A percentile compares a stretch with the other conserved stretches of the same genome.
Evolutionary conservation across 73 alveolate genomes (phyloP).

Genomic region (Stentor roeselii): DNA sequence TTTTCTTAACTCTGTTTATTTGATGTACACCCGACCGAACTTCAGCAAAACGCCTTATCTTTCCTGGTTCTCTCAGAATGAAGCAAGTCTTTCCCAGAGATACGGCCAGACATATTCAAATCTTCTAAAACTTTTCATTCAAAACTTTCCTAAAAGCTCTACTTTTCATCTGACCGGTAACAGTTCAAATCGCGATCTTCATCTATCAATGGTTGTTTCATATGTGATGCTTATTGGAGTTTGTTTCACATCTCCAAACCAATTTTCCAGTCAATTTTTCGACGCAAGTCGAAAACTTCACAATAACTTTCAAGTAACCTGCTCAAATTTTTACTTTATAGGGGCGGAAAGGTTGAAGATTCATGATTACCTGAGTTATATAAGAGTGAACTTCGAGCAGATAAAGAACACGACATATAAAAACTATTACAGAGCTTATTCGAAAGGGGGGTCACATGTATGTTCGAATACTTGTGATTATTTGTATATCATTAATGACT

Average conservation of each 20-base stretch:
- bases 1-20: background rate
- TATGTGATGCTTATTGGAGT: background rate
- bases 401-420: background rate
- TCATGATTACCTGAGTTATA: background rate
- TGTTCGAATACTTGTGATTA: conserved; percentile 13
- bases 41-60: background rate
- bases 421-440: background rate
- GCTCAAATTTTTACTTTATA: background rate
- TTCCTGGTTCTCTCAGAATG: background rate
- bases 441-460: background rate
- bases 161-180: background rate
- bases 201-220: background rate
- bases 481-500: background rate
- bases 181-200: background rate
- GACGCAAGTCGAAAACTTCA: background rate
- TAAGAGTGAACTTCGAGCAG: background rate
- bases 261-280: conserved; percentile 6
- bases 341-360: background rate
- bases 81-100: background rate
- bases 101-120: background rate
- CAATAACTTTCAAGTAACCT: background rate
- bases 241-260: background rate
- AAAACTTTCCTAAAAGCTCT: background rate
- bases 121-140: background rate
- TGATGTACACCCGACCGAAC: background rate